These are phyloP conservation scores for Jasminum sambac DNA, from an alignment of 257 asterid genomes.

Conservation along the genomic window DNA sequence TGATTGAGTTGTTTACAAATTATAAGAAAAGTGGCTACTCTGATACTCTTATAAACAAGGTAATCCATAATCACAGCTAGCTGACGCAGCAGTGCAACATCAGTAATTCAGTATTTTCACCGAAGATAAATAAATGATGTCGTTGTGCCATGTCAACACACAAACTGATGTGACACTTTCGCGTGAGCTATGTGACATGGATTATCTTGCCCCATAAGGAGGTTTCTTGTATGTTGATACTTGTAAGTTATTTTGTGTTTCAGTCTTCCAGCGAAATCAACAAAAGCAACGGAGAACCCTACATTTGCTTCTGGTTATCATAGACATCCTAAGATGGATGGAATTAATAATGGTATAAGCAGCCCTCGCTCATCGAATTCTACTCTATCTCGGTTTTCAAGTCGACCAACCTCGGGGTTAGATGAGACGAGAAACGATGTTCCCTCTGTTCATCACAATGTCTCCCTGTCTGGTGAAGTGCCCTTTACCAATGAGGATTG, in stretches of 20 bases:
- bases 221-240: neutral
- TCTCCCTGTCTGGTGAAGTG: constrained; percentile 47
- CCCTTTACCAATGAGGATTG: constrained; percentile 35
- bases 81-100: too few species aligned
- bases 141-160: too few species aligned
- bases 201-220: too few species aligned
- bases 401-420: constrained; percentile 31
- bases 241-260: constrained; percentile 18
- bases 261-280: constrained; percentile 59
- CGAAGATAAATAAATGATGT: too few species aligned
- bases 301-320: constrained; percentile 38
- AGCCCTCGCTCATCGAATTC: constrained; percentile 33
- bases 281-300: constrained; percentile 45
- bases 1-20: too few species aligned
- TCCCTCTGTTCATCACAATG: constrained; percentile 31
- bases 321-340: constrained; percentile 34
- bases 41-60: too few species aligned
- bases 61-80: too few species aligned
- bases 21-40: too few species aligned
- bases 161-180: too few species aligned
- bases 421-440: constrained; percentile 31
- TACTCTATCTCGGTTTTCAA: constrained; percentile 48
- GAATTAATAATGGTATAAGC: constrained; percentile 24
- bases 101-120: too few species aligned
- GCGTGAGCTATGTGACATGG: too few species aligned